Base-by-base conservation (phyloP, 805 yeast genomes). In the Torulaspora quercuum region DNA sequence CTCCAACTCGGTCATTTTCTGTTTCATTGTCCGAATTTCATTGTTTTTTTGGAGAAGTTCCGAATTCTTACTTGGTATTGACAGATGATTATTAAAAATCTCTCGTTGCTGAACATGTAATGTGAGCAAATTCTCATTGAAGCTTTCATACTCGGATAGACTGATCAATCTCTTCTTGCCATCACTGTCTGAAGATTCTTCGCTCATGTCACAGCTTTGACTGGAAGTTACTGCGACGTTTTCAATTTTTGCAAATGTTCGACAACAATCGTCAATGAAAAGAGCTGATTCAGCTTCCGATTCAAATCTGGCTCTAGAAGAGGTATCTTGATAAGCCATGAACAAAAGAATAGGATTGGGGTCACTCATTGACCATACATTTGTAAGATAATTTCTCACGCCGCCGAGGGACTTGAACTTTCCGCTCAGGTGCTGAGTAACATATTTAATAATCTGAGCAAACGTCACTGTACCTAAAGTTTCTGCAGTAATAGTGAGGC, bases 131-230 rank as follows among this genome's bases (percentile, higher is more conserved):
- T 31, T 39, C 12, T 29, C 32, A 21, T 26, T 25, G 21, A 42
- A 45, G 7, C 21, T 95, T 35, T 95, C 95, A 61, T 88, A 78
- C 65, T 88, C 95, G 57, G 76, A 82, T 50, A 88, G 73, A 43
- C 96, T 95, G 25, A 94, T 80, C 58, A 88, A 95, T 67, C 88
- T 96, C 43, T 95, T 95, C 68, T 88, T 88, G 67, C 89, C 96
- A 25, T 95, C 96, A 35, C 95, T 85, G 24, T 89, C 69, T 52
- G 95, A 95, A 67, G 87, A 95, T 67, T 88, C 88, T 57, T 95
- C 11, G n/a, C 5, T 25, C 23, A 15, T 13, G 4, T 19, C 3
- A 16, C 11, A 16, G 10, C 7, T 8, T 13, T 25, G 20, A 8
- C 13, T 20, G 5, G 25, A 11, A 15, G 20, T 25, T 10, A 33